Evolutionary conservation across 164 flowering plant species (phyloP), one percentile per base, ranked within the genome.

Genomic region (Tetrastigma voinierianum): DNA sequence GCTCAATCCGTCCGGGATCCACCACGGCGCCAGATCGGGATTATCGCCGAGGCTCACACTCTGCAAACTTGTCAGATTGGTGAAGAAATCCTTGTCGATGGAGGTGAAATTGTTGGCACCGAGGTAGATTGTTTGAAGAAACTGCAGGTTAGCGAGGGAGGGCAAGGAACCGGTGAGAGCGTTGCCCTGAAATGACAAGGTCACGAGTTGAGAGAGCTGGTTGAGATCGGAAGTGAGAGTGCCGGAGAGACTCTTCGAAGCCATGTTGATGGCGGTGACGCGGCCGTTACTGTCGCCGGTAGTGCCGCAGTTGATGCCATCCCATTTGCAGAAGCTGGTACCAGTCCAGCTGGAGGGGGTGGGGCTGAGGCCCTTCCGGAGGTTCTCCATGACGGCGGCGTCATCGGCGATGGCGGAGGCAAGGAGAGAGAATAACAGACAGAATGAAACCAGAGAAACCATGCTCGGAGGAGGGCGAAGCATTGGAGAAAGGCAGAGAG

Each of bases 111-210:
- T 72, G 69, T 88, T 88, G 59, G 1, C 23, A 61, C 81, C 80
- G 0, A 87, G 68, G 57, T 55, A 77, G 43, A 79, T 45, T 0
- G 21, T 13, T 58, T 75, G 73, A 25, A 88, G 83, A 15, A 8
- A 9, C 9, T 77, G 2, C 51, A 82, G 78, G 56, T 74, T 66
- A 23, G 86, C 73, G 15, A 87, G 58, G 2, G 84, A 67, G 1
- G 92, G 92, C 15, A 87, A 5, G 1, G 80, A 47, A 13, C 92
- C 92, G 24, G 83, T 19, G 67, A 87, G 67, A 11, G 32, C 16
- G 74, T 86, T 87, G 12, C 21, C 0, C 45, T 82, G 88, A 16
- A 87, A 70, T 16, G 81, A 57, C 15, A 86, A 74, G 17, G 81
- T 49, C 19, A 71, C 21, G 61, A 88, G 89, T 54, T 68, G 52